Base-by-base conservation (phyloP, 768 basidiomycete genomes). In the Pleurotus djamor region DNA sequence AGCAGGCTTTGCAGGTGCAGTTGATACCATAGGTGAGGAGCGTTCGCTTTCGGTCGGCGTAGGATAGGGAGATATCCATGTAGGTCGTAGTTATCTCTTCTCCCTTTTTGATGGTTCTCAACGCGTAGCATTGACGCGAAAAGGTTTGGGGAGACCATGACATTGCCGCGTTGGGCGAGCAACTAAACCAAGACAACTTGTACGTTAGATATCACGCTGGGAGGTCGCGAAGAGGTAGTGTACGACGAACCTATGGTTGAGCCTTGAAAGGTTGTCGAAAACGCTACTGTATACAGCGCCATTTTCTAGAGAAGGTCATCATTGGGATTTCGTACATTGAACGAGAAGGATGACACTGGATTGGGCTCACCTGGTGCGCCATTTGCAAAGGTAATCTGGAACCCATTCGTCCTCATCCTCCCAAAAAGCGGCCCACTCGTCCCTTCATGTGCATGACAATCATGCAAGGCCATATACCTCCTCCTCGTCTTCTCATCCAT, bases 81-180 rank as follows among this genome's bases (percentile, higher is more conserved):
- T 74, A 79, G 4, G 65, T 48, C 54, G 65, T 59, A 33, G 72
- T 69, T 14, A 77, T 65, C 57, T 76, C 69, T 61, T 77, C 75
- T 13, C 69, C 71, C n/a, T 61, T 58, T 21, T 63, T 61, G 44
- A 76, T 76, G 33, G 67, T 58, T 5, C 71, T 66, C 21, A 63
- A 58, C 0, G 74, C 72, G 34, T 60, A 65, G 3, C 75, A 60
- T 38, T 69, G 61, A 16, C 63, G 61, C 2, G 72, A 72, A 61
- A 77, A 70, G 9, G 70, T 61, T 2, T 64, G 45, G 10, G 61
- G 28, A 57, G 68, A 60, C 60, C 71, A 75, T 32, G 52, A 17
- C 16, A 54, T 16, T 3, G 13, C 8, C 1, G 64, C 61, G 48
- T 70, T 74, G 4, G 67, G 69, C 21, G 34, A 56, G 49, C 68